phyloP scores from a whole-genome alignment of 176 grass and related monocot species.

The Zoysia japonica region DNA sequence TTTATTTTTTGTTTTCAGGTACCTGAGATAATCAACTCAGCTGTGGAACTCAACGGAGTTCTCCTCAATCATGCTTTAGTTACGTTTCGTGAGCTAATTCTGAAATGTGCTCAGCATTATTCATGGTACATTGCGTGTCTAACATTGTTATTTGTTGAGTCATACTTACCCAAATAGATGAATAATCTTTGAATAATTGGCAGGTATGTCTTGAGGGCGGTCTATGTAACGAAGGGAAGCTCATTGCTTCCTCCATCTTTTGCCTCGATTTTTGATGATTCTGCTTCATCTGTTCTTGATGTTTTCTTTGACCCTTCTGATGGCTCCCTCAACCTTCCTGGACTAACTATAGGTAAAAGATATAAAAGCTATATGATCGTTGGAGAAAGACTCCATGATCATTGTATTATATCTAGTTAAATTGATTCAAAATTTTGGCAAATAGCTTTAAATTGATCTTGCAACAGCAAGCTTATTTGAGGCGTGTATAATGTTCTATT shows the following conservation, averaged over 20 bases:
- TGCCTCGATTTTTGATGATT: constrained; percentile 87
- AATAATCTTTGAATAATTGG: constrained; percentile 32
- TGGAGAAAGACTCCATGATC: not conserved
- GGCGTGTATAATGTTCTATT: constrained; percentile 11
- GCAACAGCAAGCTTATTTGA: constrained; percentile 3
- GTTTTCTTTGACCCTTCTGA: constrained; percentile 95
- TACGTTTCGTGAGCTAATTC: constrained; percentile 75
- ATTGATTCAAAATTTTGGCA: constrained; percentile 4
- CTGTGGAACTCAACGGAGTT: constrained; percentile 84
- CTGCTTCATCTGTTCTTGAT: constrained; percentile 89
- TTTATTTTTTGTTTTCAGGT: constrained; percentile 47
- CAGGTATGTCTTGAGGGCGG: constrained; percentile 79
- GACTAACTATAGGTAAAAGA: constrained; percentile 81
- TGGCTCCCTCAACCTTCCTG: constrained; percentile 73
- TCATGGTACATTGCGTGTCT: constrained; percentile 55
- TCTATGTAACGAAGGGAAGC: constrained; percentile 81
- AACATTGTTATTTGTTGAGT: constrained; percentile 10
- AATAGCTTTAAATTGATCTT: constrained; percentile 11
- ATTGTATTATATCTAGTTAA: constrained; percentile 2
- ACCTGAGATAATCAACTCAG: constrained; percentile 66
- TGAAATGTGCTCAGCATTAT: constrained; percentile 93
- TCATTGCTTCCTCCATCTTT: constrained; percentile 84
- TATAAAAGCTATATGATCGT: constrained; percentile 24
- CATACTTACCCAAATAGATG: constrained; percentile 18
- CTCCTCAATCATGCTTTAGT: constrained; percentile 87